Evolutionary conservation across 2,329 filamentous ascomycete species (phyloP).

Genomic region (Verticillium albo-atrum): DNA sequence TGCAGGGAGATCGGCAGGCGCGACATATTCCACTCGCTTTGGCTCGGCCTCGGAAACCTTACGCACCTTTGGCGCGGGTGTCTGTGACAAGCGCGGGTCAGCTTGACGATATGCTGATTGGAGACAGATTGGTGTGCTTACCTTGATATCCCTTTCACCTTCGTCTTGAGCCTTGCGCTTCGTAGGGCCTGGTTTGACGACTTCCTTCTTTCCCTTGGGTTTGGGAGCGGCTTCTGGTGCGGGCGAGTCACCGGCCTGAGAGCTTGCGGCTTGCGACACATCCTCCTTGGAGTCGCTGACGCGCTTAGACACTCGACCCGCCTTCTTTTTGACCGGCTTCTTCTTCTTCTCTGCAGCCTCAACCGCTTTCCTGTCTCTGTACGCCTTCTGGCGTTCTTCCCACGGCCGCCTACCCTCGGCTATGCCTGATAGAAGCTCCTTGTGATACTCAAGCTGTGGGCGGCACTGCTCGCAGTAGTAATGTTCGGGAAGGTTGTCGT

Average conservation of each 20-base stretch:
- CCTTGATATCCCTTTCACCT: constrained; percentile 47
- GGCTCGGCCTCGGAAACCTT: constrained; percentile 50
- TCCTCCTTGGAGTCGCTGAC: constrained; percentile 58
- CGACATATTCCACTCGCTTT: constrained; percentile 35
- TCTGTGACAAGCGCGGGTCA: constrained; percentile 21
- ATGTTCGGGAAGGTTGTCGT: constrained; percentile 72
- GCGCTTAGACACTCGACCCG: constrained; percentile 60
- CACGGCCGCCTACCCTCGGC: constrained; percentile 79
- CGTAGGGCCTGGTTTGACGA: constrained; percentile 32
- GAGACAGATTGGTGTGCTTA: constrained; percentile 19
- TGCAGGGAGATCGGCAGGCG: constrained; percentile 47
- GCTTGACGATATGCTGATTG: neutral
- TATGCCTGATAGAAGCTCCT: constrained; percentile 73
- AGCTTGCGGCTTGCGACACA: constrained; percentile 8
- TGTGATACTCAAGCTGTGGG: constrained; percentile 67
- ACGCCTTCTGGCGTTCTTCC: constrained; percentile 63
- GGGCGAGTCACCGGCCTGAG: constrained; percentile 33
- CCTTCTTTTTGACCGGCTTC: constrained; percentile 39
- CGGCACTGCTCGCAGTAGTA: constrained; percentile 93
- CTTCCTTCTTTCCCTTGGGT: constrained; percentile 46
- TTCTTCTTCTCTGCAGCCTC: constrained; percentile 49
- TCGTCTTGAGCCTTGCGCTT: constrained; percentile 58
- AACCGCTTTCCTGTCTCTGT: constrained; percentile 58
- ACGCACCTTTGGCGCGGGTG: constrained; percentile 41
- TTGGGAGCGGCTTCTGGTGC: constrained; percentile 32